Conservation (phyloP, 169 alveolate species). For the Plasmodium malariae region DNA sequence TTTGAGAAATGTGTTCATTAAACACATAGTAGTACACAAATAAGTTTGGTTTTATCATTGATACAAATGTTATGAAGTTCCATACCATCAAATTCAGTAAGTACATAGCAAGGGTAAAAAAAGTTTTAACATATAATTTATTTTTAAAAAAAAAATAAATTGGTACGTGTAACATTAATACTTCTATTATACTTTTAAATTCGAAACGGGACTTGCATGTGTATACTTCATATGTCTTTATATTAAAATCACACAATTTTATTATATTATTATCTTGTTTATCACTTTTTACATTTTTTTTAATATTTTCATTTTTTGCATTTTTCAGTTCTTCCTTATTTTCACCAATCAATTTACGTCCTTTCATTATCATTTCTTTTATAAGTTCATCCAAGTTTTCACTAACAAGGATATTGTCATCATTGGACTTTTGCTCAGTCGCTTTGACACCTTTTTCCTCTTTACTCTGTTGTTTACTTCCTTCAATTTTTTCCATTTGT, state of each 20-base stretch:
- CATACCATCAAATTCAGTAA: slow-evolving; percentile 36
- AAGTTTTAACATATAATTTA: slow-evolving; percentile 31
- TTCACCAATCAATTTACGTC: too few relatives aligned
- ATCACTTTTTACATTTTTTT: not conserved
- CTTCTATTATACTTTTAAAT: slow-evolving; percentile 35
- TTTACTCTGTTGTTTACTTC: too few relatives aligned
- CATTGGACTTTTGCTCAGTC: too few relatives aligned
- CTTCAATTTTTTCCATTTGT: too few relatives aligned
- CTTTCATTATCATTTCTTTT: too few relatives aligned
- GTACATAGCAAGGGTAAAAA: slow-evolving; percentile 33
- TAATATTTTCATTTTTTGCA: too few relatives aligned
- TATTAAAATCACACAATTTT: slow-evolving; percentile 12
- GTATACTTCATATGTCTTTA: slow-evolving; percentile 1
- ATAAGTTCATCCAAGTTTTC: too few relatives aligned
- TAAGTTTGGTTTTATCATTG: slow-evolving; percentile 40
- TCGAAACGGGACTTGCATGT: slow-evolving; percentile 34
- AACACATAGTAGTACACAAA: slow-evolving; percentile 38
- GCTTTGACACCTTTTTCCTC: too few relatives aligned
- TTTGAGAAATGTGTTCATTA: slow-evolving; percentile 45
- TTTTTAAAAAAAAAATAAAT: slow-evolving; percentile 58
- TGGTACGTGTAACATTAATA: slow-evolving; percentile 39
- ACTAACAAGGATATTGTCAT: too few relatives aligned
- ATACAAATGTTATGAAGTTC: slow-evolving; percentile 22
- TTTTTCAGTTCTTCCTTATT: too few relatives aligned
- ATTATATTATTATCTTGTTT: not conserved